Base-by-base conservation (phyloP, 192 early-diverging fungal species). In the Gorgonomyces haynaldii region DNA sequence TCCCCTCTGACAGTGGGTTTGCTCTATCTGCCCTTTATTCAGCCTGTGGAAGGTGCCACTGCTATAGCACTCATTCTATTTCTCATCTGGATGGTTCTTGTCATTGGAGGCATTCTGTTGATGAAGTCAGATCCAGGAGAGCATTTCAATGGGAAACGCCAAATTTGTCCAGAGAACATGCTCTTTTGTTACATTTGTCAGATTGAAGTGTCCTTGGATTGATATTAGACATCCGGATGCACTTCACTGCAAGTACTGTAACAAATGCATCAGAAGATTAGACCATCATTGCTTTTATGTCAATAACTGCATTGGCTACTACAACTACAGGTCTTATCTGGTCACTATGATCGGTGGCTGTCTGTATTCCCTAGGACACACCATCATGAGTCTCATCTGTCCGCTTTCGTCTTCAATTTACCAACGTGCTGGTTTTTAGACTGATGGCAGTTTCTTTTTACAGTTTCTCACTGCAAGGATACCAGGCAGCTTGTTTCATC, bases 241-340 rank as follows among this genome's bases (percentile, higher is more conserved):
- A 15, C 29, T 73, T n/a, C 70, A 73, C 42, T 73, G 70, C 54
- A 47, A 53, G 32, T 67, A 69, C 40, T 73, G 70, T 45, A 47
- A 66, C 49, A 73, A 73, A 52, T 73, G 70, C 57, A 45, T 73
- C 1, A 37, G 42, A 9, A 13, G 58, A 20, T 38, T 73, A 42
- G 70, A 73, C 39, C 70, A 73, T 51, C 70, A 73, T 38, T 73
- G 70, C 42, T 66, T 61, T 29, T 73, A 57, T 43, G 57, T 69
- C 34, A 73, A 73, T 39, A 64, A 61, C 37, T 73, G 70, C 58
- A 61, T 73, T 34, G 70, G 66, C 15, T 17, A 27, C 19, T 21
- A 59, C 15, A 73, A 73, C 49, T 73, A 73, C 35, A 38, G 49
- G 59, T 61, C 24, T 5, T 43, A 43, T 20, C 28, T 25, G 9